Base-by-base conservation (phyloP, 1,139 yeast genomes). In the Suhomyces chickasaworum region DNA sequence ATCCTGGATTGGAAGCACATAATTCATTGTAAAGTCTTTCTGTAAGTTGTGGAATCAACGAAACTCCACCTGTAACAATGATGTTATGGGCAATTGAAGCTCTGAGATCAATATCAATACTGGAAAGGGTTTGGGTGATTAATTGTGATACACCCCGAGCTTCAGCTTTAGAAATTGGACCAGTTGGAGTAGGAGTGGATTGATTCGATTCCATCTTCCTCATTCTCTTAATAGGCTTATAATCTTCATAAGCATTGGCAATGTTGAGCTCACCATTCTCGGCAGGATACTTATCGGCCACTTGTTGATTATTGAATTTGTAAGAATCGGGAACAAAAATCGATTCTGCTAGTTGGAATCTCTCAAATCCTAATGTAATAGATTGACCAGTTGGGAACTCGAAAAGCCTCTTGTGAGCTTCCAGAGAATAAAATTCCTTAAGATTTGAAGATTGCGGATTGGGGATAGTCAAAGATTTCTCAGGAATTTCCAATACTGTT, bases 51-150 rank as follows among this genome's bases (percentile, higher is more conserved):
- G 96, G 96, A n/a, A 89, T 74, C 49, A 90, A 74, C 6, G 96
- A 85, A 0, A 88, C 75, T 1, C 97, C 93, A 12, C 99, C 99
- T 0, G 97, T 90, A 29, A 93, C 76, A 27, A 95, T 89, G 47
- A 95, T 86, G 60, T 93, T 93, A 65, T 91, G 95, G 1, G 97
- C 97, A 31, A 91, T 75, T 43, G 90, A 86, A 1, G 98, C 89
- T 47, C 97, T 78, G 51, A 91, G 77, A 67, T 93, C 99, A 23
- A 91, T 93, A 64, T 93, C 99, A 29, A 84, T 78, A 20, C 78
- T 71, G 23, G 81, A 83, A 56, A 93, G 73, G 4, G 91, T 81
- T 44, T 84, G 82, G 25, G 87, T 77, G 25, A 90, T 81, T 51
- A 93, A 71, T 51, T 82, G 85, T 0, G 89, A 78, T 16, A 91